Evolutionary conservation across 768 basidiomycete genomes (phyloP), one percentile per base, ranked within the genome.

Genomic region (Tylopilus rubrobrunneus): DNA sequence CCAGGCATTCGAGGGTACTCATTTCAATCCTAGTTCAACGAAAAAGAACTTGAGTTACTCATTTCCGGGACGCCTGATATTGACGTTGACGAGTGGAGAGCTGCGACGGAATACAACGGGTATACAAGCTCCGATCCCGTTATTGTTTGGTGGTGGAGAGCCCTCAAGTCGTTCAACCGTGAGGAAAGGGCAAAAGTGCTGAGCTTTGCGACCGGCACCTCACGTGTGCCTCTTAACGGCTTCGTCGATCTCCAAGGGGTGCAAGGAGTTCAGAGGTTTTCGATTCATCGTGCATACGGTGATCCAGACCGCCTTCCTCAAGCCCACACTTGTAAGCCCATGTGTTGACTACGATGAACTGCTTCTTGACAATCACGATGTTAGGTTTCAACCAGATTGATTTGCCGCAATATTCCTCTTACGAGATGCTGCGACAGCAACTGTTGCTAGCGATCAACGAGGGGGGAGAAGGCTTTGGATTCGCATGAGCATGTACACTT

Each of bases 131-230:
- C 88, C 3, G 95, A 99, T 68, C 92, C 96, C 7, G 94, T 96
- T 64, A 94, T 98, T 55, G 86, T 91, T 28, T 99, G 95, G 95
- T 98, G 93, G 89, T 99, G 97, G 97, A 83, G 97, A 59, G 96
- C 96, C 2, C 81, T 99, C 41, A 93, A 98, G 71, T 96, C 93
- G 9, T 98, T 98, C 75, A 92, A 89, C 60, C 89, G 96, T 33
- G 95, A 98, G 62, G 97, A 99, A 72, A 79, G 93, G 52, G 94
- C 97, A 31, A 94, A 97, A 70, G 92, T 99, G 43, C 78, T 99
- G 52, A 96, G 95, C 76, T 99, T 99, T 72, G 95, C 94, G 14
- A 96, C 97, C 1, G 85, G 92, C 55, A 85, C 91, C 6, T 94
- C 94, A 9, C 81, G 95, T 44, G 96, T 99, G 1, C 96, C 96